Evolutionary conservation across 257 asterid genomes (phyloP).

Genomic region (Ehretia macrophylla): DNA sequence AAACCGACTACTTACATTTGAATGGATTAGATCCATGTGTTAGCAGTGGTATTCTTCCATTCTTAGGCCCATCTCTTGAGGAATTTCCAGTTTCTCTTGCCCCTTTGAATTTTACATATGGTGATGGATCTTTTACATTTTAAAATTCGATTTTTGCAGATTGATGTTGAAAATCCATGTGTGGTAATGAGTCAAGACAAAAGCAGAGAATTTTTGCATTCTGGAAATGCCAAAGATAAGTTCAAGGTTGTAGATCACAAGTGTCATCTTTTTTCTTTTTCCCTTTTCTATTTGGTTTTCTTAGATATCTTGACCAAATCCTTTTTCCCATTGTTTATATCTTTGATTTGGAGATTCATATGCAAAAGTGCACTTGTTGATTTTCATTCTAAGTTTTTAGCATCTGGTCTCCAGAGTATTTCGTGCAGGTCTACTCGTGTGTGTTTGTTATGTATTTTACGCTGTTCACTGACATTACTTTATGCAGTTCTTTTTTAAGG

Average conservation of each 20-base stretch:
- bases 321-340: neutral
- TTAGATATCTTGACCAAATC: neutral
- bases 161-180: conserved; percentile 98
- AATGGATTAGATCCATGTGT: too few relatives aligned
- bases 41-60: neutral
- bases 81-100: neutral
- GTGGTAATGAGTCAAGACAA: conserved; percentile 95
- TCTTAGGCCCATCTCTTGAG: too few relatives aligned
- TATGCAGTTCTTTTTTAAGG: conserved; percentile 90
- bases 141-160: conserved; percentile 36
- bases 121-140: neutral
- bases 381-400: neutral
- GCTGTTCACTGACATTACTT: conserved; percentile 18
- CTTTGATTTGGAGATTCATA: neutral
- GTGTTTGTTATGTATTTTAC: conserved; percentile 5
- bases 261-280: neutral
- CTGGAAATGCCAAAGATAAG: conserved; percentile 83
- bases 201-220: conserved; percentile 94
- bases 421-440: neutral
- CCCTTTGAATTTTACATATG: neutral
- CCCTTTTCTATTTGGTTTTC: neutral
- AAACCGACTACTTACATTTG: too few relatives aligned
- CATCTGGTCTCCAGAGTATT: conserved; percentile 5
- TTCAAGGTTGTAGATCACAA: conserved; percentile 51
- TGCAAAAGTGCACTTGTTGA: neutral